These are phyloP conservation scores for Ochromonas danica DNA, from an alignment of 108 stramenopile species.

Conservation along the genomic window DNA sequence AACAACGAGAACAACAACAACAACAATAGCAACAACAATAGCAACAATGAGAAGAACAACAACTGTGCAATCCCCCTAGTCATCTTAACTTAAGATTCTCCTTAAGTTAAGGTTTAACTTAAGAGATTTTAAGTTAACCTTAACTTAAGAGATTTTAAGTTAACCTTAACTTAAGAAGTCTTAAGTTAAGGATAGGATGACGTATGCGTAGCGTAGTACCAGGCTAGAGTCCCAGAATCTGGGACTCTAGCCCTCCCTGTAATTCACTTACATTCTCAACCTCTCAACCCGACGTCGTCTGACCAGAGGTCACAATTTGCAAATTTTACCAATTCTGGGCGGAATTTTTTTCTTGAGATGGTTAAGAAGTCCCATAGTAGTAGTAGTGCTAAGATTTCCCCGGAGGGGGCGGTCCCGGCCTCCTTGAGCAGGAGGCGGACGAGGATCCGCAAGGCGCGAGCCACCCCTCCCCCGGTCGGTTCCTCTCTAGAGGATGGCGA, in stretches of 20 bases:
- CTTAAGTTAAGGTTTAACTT: no score
- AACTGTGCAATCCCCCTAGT: no score
- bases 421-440: slow-evolving; percentile 12
- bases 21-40: slow-evolving; percentile 17
- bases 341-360: slow-evolving; percentile 9
- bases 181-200: no score
- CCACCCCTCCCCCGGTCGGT: slow-evolving; percentile 11
- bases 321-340: slow-evolving; percentile 16
- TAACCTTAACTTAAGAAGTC: no score
- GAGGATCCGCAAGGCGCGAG: slow-evolving; percentile 12
- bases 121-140: no score
- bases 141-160: no score
- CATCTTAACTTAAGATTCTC: no score
- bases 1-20: slow-evolving; percentile 16
- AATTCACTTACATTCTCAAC: no score
- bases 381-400: slow-evolving; percentile 15
- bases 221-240: neutral
- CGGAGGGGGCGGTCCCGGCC: slow-evolving; percentile 11
- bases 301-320: slow-evolving; percentile 15
- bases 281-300: no score
- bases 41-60: slow-evolving; percentile 15
- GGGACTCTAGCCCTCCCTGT: no score
- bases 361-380: slow-evolving; percentile 15
- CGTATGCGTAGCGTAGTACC: no score
- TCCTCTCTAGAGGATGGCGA: slow-evolving; percentile 13